phyloP scores from a whole-genome alignment of 2,329 filamentous ascomycete genomes.

The Aspergillus nomiae region DNA sequence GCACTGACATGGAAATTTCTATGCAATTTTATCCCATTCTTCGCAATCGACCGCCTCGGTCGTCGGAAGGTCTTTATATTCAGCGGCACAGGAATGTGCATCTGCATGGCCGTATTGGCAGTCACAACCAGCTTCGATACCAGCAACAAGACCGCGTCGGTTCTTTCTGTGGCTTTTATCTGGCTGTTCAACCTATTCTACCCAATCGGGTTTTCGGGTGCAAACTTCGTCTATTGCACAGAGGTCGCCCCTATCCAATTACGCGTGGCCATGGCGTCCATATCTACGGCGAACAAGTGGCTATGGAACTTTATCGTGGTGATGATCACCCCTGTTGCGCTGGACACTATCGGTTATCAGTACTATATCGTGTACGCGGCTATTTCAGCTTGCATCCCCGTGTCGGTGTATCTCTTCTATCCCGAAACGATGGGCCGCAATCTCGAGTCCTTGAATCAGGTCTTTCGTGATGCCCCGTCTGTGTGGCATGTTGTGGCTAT shows the following conservation, averaged over 20 bases:
- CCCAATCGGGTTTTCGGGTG: conserved; percentile 62
- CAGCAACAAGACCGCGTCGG: conserved; percentile 11
- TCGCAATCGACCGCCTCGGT: conserved; percentile 55
- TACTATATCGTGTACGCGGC: conserved; percentile 57
- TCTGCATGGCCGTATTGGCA: conserved; percentile 57
- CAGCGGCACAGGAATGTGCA: conserved; percentile 54
- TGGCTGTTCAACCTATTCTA: conserved; percentile 69
- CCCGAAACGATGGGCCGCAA: conserved; percentile 59
- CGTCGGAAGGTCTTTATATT: conserved; percentile 56
- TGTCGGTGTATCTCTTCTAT: conserved; percentile 58
- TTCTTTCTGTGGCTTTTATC: conserved; percentile 35
- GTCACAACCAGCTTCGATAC: conserved; percentile 37
- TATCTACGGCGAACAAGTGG: conserved; percentile 64
- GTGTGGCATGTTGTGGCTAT: conserved; percentile 27
- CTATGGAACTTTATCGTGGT: conserved; percentile 64
- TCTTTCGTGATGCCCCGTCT: conserved; percentile 47
- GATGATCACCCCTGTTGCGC: conserved; percentile 63
- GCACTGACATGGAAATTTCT: conserved; percentile 61
- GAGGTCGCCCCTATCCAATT: conserved; percentile 56
- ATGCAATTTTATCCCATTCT: conserved; percentile 54
- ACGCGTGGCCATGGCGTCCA: conserved; percentile 57
- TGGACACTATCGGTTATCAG: conserved; percentile 54
- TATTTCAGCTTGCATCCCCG: conserved; percentile 47
- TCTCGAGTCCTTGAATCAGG: conserved; percentile 68
- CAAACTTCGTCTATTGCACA: conserved; percentile 54